These are phyloP conservation scores for Senna siamea DNA, from an alignment of 306 rosid species.

Conservation along the genomic window DNA sequence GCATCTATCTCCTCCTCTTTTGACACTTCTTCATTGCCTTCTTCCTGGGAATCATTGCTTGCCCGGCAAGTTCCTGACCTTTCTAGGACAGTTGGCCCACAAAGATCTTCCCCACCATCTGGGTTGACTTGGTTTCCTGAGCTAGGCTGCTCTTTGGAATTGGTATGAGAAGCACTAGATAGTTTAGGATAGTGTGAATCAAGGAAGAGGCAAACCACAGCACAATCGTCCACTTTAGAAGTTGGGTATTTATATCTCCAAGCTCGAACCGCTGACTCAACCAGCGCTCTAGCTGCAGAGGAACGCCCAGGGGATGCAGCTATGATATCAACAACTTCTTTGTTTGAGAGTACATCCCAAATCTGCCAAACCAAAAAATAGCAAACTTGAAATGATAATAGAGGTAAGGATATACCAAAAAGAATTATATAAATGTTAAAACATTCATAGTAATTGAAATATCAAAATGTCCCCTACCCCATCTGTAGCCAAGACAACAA, in stretches of 20 bases:
- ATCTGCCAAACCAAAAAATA: slow-evolving; percentile 49
- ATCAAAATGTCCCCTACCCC: slow-evolving; percentile 63
- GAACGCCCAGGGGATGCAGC: slow-evolving; percentile 70
- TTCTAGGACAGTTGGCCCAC: slow-evolving; percentile 42
- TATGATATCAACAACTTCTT: slow-evolving; percentile 88
- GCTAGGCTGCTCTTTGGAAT: slow-evolving; percentile 50
- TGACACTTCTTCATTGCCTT: slow-evolving; percentile 44
- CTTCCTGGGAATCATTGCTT: slow-evolving; percentile 44
- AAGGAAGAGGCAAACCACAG: slow-evolving; percentile 89
- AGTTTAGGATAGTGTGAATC: slow-evolving; percentile 48
- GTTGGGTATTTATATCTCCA: slow-evolving; percentile 92
- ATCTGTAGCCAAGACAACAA: slow-evolving; percentile 92
- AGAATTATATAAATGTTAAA: neutral
- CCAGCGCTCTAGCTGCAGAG: slow-evolving; percentile 77
- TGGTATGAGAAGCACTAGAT: slow-evolving; percentile 56
- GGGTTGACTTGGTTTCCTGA: slow-evolving; percentile 41
- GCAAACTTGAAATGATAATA: slow-evolving; percentile 24
- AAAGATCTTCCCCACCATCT: slow-evolving; percentile 39
- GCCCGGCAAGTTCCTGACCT: slow-evolving; percentile 60
- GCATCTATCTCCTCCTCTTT: slow-evolving; percentile 53
- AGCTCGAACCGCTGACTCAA: slow-evolving; percentile 81
- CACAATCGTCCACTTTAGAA: slow-evolving; percentile 96
- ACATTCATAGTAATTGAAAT: neutral
- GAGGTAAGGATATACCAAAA: neutral
- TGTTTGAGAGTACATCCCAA: slow-evolving; percentile 97